Percentiles rank a stretch among this genome's conserved stretches.
Evolutionary conservation across 768 basidiomycete species (phyloP).

Genomic region (Termitomyces bulborhizus): DNA sequence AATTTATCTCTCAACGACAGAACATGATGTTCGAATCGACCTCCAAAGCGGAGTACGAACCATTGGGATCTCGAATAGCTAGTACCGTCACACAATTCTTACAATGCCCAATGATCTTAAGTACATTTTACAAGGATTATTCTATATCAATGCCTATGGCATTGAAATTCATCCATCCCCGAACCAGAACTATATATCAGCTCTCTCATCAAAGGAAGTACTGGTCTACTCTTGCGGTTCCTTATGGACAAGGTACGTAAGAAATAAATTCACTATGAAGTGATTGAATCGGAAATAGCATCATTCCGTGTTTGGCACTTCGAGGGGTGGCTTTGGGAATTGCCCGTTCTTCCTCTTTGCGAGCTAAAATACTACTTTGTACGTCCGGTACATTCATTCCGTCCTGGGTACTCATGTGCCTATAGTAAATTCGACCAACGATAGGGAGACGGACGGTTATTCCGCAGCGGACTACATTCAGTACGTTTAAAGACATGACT

Average conservation of each 20-base stretch:
- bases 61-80: slow-evolving; percentile 53
- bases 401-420: background rate
- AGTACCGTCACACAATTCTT: slow-evolving; percentile 34
- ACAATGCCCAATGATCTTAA: slow-evolving; percentile 5
- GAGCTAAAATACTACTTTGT: slow-evolving; percentile 84
- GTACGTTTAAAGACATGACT: slow-evolving; percentile 29
- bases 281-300: slow-evolving; percentile 19
- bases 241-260: slow-evolving; percentile 77
- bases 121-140: slow-evolving; percentile 46
- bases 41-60: slow-evolving; percentile 48
- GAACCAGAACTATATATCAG: slow-evolving; percentile 71
- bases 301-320: slow-evolving; percentile 88
- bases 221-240: slow-evolving; percentile 93
- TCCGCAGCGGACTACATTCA: slow-evolving; percentile 78
- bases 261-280: slow-evolving; percentile 7
- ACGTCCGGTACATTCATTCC: slow-evolving; percentile 23
- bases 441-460: slow-evolving; percentile 86
- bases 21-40: slow-evolving; percentile 64
- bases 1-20: slow-evolving; percentile 35
- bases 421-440: slow-evolving; percentile 81
- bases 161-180: slow-evolving; percentile 89
- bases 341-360: slow-evolving; percentile 62
- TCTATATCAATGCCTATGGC: slow-evolving; percentile 88
- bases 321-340: slow-evolving; percentile 75
- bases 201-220: slow-evolving; percentile 53